A percentile compares a stretch with the other conserved stretches of the same genome.
phyloP scores from a whole-genome alignment of 306 rosid species.

The Vicia sativa region DNA sequence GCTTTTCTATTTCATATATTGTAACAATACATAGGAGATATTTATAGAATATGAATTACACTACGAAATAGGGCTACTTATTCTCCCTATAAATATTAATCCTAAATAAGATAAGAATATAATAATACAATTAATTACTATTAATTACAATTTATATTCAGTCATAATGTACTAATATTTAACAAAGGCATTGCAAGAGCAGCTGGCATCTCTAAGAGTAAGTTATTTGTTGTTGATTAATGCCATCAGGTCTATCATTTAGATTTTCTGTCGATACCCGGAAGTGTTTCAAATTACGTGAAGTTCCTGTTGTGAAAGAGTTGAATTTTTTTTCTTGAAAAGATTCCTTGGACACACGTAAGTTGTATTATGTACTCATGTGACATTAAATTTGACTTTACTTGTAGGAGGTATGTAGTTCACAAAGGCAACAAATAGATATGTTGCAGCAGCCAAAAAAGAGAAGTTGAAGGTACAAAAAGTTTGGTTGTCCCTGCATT shows the following conservation, averaged over 20 bases:
- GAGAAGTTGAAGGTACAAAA: slow-evolving; percentile 13
- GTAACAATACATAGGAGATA: too few species aligned
- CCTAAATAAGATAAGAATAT: too few species aligned
- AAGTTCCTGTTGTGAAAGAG: neutral
- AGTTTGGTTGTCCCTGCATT: slow-evolving; percentile 1
- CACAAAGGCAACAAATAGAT: slow-evolving; percentile 63
- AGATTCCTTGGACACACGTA: neutral
- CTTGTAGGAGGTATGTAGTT: slow-evolving; percentile 70
- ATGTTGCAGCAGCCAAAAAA: slow-evolving; percentile 48
- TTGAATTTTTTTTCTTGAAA: neutral
- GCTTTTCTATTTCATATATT: too few species aligned
- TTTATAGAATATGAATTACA: too few species aligned
- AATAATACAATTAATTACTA: too few species aligned
- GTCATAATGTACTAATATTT: too few species aligned
- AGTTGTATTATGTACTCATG: neutral
- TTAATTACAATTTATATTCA: too few species aligned
- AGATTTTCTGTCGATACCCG: neutral
- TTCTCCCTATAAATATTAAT: too few species aligned
- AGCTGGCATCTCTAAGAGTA: slow-evolving; percentile 70
- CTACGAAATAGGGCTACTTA: too few species aligned
- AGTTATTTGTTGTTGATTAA: slow-evolving; percentile 4
- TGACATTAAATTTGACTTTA: slow-evolving; percentile 19
- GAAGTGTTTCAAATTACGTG: slow-evolving; percentile 10
- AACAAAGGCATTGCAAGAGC: slow-evolving; percentile 84
- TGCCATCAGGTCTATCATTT: neutral